Base-by-base conservation (phyloP, 1,284 basidiomycete species). In the Ceratobasidium sp. region DNA sequence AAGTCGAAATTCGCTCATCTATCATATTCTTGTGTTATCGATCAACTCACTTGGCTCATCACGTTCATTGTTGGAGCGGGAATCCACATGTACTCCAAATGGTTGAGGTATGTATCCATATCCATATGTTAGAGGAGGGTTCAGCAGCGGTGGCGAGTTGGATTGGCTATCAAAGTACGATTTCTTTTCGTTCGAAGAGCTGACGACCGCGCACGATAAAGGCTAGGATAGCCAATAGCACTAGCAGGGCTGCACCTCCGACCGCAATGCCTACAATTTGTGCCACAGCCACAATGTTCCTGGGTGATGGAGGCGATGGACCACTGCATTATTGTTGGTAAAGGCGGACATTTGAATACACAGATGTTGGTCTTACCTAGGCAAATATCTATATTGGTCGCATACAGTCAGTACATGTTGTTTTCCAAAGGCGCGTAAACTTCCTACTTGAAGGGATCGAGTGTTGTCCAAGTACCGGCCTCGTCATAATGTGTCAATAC, bases 381-480 rank as follows among this genome's bases (percentile, higher is more conserved):
- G 59, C 30, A 61, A 32, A 12, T 61, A 61, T n/a, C 59, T 61
- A 16, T 10, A 43, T 28, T 18, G 23, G 2, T 10, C 8, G 8
- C 23, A 39, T 9, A 43, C 36, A 23, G n/a, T 59, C n/a, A 53
- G 26, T 10, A 1, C 18, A 5, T n/a, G 1, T 6, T 26, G 14
- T 10, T 32, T 23, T 39, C n/a, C 26, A 14, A 16, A 21, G 9
- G 39, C 36, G 16, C 4, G 21, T 18, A 21, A 21, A 28, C 18
- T 1, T 12, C 59, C 2, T 18, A 61, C 59, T 43, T 61, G 28
- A 61, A 61, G 41, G 48, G 48, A 36, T 61, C 59, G 23, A 61
- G 43, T 12, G 59, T 61, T n/a, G n/a, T 41, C 10, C 28, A 61
- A 9, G 59, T 46, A 32, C 16, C 28, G 26, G 26, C 12, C 1